Percentiles rank a stretch among this genome's conserved stretches.
These are phyloP conservation scores for Malus asiatica DNA, from an alignment of 306 rosid genomes.

Conservation along the genomic window DNA sequence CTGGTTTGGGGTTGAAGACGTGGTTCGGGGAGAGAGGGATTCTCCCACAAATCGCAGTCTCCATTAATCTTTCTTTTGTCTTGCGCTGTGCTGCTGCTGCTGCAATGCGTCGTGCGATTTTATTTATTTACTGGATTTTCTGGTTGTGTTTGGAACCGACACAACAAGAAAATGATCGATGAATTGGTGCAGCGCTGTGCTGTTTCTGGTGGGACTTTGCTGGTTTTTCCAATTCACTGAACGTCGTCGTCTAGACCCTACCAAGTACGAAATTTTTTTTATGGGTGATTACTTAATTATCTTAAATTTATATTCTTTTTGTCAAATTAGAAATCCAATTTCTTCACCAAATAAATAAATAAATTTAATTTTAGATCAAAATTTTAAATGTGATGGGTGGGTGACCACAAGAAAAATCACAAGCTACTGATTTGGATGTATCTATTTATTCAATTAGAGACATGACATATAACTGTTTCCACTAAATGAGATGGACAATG, in stretches of 20 bases:
- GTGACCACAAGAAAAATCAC: no score
- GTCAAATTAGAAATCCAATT: no score
- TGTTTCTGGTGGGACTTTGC: not conserved
- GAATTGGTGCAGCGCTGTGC: not conserved
- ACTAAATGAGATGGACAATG: no score
- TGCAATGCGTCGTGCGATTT: not conserved
- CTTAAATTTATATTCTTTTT: no score
- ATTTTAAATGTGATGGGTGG: no score
- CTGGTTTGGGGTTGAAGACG: conserved; percentile 48
- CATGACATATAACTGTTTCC: no score
- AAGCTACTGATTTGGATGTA: no score
- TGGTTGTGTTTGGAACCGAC: not conserved
- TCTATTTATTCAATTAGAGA: no score
- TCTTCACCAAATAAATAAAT: no score
- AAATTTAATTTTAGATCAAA: no score
- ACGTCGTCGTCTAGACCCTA: not conserved
- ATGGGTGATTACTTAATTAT: no score
- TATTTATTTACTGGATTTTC: not conserved
- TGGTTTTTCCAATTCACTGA: not conserved
- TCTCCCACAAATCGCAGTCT: conserved; percentile 60
- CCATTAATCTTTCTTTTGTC: conserved; percentile 31
- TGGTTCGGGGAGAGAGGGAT: conserved; percentile 55
- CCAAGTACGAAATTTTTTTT: not conserved
- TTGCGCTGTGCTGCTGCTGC: not conserved
- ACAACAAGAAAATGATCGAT: not conserved